These are phyloP conservation scores for Syzygium syzygioides DNA, from an alignment of 441 rosid genomes.

Conservation along the genomic window DNA sequence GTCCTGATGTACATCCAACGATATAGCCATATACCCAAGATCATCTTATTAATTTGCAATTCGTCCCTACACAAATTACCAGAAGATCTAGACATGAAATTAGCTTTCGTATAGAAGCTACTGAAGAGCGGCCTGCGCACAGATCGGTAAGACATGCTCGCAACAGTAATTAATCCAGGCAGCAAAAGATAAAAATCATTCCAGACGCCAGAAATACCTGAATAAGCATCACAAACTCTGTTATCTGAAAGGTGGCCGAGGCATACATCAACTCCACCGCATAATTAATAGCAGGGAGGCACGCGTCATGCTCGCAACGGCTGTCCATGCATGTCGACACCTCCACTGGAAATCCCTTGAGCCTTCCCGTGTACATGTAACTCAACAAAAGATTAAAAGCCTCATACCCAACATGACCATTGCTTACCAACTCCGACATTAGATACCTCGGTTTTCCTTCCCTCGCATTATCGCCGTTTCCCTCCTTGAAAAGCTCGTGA, in stretches of 20 bases:
- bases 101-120: neutral
- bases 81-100: neutral
- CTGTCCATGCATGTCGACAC: slow-evolving; percentile 80
- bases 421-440: slow-evolving; percentile 46
- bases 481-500: slow-evolving; percentile 47
- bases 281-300: slow-evolving; percentile 73
- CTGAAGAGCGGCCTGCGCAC: neutral
- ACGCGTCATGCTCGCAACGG: slow-evolving; percentile 65
- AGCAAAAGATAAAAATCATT: neutral
- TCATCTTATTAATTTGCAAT: neutral
- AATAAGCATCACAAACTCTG: slow-evolving; percentile 60
- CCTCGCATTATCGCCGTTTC: slow-evolving; percentile 28
- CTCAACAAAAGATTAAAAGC: slow-evolving; percentile 63
- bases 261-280: slow-evolving; percentile 83
- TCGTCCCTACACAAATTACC: neutral
- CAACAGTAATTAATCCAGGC: neutral
- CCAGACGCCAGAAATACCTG: slow-evolving; percentile 39
- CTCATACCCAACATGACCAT: slow-evolving; percentile 63
- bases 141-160: neutral
- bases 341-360: slow-evolving; percentile 55
- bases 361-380: slow-evolving; percentile 72
- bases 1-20: neutral
- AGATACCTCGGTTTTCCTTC: slow-evolving; percentile 52
- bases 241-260: slow-evolving; percentile 57
- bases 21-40: neutral